These are phyloP conservation scores for Candida insectorum DNA, from an alignment of 805 yeast genomes.

Conservation along the genomic window DNA sequence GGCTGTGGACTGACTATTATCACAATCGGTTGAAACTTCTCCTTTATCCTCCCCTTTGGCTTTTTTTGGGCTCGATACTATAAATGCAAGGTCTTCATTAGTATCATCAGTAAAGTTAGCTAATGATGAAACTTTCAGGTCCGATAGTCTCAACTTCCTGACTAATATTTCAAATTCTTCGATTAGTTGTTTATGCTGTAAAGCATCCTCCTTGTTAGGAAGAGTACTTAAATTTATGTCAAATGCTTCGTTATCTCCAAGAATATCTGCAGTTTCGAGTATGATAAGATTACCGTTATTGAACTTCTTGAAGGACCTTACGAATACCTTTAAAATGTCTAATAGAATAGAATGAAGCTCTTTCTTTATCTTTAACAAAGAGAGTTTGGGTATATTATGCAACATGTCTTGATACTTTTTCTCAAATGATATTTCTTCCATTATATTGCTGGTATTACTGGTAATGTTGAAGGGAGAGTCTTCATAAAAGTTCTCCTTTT, in stretches of 20 bases:
- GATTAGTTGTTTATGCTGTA: slow-evolving; percentile 24
- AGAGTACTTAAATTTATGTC: slow-evolving; percentile 17
- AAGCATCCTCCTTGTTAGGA: slow-evolving; percentile 30
- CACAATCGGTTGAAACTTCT: slow-evolving; percentile 7
- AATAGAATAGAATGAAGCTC: slow-evolving; percentile 34
- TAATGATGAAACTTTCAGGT: slow-evolving; percentile 6
- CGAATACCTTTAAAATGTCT: slow-evolving; percentile 31
- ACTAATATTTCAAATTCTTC: slow-evolving; percentile 28
- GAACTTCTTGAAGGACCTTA: slow-evolving; percentile 27
- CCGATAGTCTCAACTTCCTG: slow-evolving; percentile 17
- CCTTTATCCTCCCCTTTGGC: slow-evolving; percentile 3
- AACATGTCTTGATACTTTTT: slow-evolving; percentile 23
- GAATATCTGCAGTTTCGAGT: slow-evolving; percentile 24
- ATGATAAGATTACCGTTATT: slow-evolving; percentile 23
- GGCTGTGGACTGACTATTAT: background rate
- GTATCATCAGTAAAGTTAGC: slow-evolving; percentile 5
- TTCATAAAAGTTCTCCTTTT: slow-evolving; percentile 19
- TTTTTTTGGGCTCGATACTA: slow-evolving; percentile 30
- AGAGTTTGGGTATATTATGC: slow-evolving; percentile 23
- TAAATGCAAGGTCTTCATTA: slow-evolving; percentile 15
- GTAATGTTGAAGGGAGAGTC: slow-evolving; percentile 28
- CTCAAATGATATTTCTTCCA: slow-evolving; percentile 15
- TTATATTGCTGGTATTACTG: slow-evolving; percentile 8
- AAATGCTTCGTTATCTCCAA: slow-evolving; percentile 21
- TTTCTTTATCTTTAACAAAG: slow-evolving; percentile 28